Evolutionary conservation across 2,329 filamentous ascomycete species (phyloP), one percentile per base, ranked within the genome.

Genomic region (Colletotrichum musae): DNA sequence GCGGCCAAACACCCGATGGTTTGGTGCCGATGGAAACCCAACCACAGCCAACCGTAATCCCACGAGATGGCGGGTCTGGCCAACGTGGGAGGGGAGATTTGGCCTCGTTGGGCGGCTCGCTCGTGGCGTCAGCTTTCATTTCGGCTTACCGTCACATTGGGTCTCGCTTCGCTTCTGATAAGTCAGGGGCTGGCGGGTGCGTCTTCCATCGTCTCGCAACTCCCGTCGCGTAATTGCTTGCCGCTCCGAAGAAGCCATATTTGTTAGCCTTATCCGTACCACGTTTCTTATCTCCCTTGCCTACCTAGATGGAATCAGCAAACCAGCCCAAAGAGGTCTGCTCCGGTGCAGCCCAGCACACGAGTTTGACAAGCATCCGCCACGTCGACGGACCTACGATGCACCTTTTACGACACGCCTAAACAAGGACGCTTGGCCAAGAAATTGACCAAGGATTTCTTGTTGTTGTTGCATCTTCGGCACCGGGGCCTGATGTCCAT

Each of bases 111-210:
- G 18, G 62, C 66, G 66, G n/a, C 62, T 69, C 62, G 43, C 54
- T 24, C 15, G 66, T 69, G 66, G 66, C 66, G 66, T 65, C 24
- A 4, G 48, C 43, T 45, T 15, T 21, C 48, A 59, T 69, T 45
- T 45, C 61, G 32, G 32, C n/a, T 32, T 53, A 18, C 61, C 66
- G n/a, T 41, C 54, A 48, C 5, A 54, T 45, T 59, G 56, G 54
- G 61, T 65, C 50, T 21, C 41, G 5, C 41, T 12, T 15, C 41
- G 5, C 41, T 12, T 15, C 41, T 43, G 41, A n/a, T 43, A 43
- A 43, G 41, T 12, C 41, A 43, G 41, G 41, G 41, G 41, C 41
- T 13, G 41, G 41, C 41, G 41, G 15, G 41, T 43, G 16, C 41
- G 41, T n/a, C 5, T 43, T 43, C 41, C 41, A 43, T 43, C 13